phyloP scores from a whole-genome alignment of 2,329 filamentous ascomycete genomes.

The Ceratocystis destructans region DNA sequence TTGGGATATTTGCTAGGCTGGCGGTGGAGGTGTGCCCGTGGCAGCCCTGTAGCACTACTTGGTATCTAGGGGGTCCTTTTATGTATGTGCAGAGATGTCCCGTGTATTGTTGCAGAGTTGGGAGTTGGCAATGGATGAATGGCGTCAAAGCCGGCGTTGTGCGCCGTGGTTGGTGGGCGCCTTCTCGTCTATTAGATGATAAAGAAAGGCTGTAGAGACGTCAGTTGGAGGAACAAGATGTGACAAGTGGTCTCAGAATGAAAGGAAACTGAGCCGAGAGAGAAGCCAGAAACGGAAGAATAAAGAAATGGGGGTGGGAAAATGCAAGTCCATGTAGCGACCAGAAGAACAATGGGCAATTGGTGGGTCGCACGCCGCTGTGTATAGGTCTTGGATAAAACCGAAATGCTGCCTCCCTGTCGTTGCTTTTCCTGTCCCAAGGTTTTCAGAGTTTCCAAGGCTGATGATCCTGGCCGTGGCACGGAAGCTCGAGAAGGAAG shows the following conservation, averaged over 20 bases:
- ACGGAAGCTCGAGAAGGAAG: not conserved
- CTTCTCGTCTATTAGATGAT: conserved; percentile 1
- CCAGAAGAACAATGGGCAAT: not conserved
- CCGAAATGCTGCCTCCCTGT: not conserved
- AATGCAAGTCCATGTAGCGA: no score
- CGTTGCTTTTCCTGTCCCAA: not conserved
- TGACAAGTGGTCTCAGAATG: not conserved
- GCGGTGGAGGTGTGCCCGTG: not conserved
- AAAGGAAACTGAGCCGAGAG: not conserved
- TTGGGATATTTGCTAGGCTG: not conserved
- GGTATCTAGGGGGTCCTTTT: no score
- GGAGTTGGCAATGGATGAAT: not conserved
- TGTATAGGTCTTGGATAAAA: not conserved
- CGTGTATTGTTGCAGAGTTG: no score
- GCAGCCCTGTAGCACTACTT: not conserved
- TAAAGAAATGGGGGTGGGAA: not conserved
- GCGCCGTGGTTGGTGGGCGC: not conserved
- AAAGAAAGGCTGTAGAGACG: not conserved
- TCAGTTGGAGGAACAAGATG: not conserved
- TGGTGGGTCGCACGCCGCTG: not conserved
- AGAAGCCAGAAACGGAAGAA: not conserved
- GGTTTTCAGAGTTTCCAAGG: not conserved
- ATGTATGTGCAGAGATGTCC: no score
- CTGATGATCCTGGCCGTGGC: not conserved
- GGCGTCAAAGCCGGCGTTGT: not conserved